Conservation (phyloP, 2,329 filamentous ascomycete species). For the Colletotrichum acutatum region DNA sequence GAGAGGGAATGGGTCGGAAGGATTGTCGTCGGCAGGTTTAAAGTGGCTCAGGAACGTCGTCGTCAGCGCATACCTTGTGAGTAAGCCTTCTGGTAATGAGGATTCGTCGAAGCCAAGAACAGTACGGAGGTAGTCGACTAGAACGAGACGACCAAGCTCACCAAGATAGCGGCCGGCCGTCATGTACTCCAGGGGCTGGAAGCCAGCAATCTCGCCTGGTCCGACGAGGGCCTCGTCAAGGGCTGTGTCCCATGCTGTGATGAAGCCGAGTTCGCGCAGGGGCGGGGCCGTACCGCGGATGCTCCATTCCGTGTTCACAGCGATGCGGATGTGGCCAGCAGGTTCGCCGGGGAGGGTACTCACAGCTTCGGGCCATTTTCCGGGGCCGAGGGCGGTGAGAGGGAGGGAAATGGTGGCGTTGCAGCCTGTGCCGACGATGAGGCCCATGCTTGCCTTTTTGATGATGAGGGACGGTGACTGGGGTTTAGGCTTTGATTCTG, state of each 20-base stretch:
- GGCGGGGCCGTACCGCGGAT: slow-evolving; percentile 80
- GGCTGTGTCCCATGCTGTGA: slow-evolving; percentile 76
- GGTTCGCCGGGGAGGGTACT: slow-evolving; percentile 58
- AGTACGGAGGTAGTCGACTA: slow-evolving; percentile 71
- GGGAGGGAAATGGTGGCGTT: slow-evolving; percentile 83
- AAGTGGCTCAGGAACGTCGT: slow-evolving; percentile 80
- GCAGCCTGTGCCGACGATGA: slow-evolving; percentile 84
- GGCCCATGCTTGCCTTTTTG: slow-evolving; percentile 76
- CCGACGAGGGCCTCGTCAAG: slow-evolving; percentile 75
- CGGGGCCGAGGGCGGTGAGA: slow-evolving; percentile 68
- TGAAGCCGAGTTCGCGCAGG: slow-evolving; percentile 69
- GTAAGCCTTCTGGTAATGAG: slow-evolving; percentile 65
- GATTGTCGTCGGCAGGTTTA: slow-evolving; percentile 60
- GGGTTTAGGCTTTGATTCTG: too few species aligned
- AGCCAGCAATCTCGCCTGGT: slow-evolving; percentile 76
- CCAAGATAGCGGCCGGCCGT: slow-evolving; percentile 82
- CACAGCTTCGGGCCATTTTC: slow-evolving; percentile 66
- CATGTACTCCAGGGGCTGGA: slow-evolving; percentile 89
- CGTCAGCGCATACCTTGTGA: slow-evolving; percentile 70
- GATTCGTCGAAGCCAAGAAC: slow-evolving; percentile 51
- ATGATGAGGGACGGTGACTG: background rate
- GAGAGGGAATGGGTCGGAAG: slow-evolving; percentile 44
- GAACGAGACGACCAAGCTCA: slow-evolving; percentile 77
- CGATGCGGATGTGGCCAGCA: slow-evolving; percentile 69
- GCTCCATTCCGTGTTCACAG: slow-evolving; percentile 87